Conservation (phyloP, 1,139 yeast genomes). For the Kodamaea derodonti region DNA sequence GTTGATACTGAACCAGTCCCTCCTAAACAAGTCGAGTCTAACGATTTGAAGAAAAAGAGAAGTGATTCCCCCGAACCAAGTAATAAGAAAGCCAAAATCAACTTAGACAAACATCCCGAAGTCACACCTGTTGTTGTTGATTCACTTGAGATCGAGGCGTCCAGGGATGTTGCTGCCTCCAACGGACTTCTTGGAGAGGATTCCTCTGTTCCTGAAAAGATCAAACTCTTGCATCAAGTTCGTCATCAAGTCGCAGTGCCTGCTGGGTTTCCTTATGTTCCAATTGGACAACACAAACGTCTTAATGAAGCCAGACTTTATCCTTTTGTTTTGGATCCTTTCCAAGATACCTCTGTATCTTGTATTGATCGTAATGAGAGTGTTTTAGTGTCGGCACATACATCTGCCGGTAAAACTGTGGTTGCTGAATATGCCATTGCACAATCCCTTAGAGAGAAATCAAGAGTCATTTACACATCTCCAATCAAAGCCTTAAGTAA, state of each 20-base stretch:
- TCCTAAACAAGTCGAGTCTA: neutral
- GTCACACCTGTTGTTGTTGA: slow-evolving; percentile 77
- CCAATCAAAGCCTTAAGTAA: slow-evolving; percentile 96
- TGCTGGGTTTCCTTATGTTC: slow-evolving; percentile 80
- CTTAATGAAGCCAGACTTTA: slow-evolving; percentile 74
- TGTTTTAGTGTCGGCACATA: slow-evolving; percentile 97
- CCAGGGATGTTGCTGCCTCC: slow-evolving; percentile 79
- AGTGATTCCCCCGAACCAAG: slow-evolving; percentile 8
- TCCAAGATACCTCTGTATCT: slow-evolving; percentile 92
- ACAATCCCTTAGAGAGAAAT: slow-evolving; percentile 83
- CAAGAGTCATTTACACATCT: slow-evolving; percentile 93
- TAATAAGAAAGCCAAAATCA: slow-evolving; percentile 10
- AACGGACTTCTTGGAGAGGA: slow-evolving; percentile 51
- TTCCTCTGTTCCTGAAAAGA: slow-evolving; percentile 26
- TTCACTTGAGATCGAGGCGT: slow-evolving; percentile 85
- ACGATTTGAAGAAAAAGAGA: neutral
- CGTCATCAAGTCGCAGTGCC: slow-evolving; percentile 98
- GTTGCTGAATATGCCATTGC: slow-evolving; percentile 99
- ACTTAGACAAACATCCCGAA: slow-evolving; percentile 21
- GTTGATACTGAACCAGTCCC: neutral
- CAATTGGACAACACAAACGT: slow-evolving; percentile 83
- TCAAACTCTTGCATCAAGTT: slow-evolving; percentile 84
- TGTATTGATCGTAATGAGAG: slow-evolving; percentile 93
- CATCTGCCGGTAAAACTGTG: slow-evolving; percentile 98
- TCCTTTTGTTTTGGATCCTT: slow-evolving; percentile 91